Evolutionary conservation across 2,329 filamentous ascomycete genomes (phyloP).

Genomic region (Penicillium polonicum): DNA sequence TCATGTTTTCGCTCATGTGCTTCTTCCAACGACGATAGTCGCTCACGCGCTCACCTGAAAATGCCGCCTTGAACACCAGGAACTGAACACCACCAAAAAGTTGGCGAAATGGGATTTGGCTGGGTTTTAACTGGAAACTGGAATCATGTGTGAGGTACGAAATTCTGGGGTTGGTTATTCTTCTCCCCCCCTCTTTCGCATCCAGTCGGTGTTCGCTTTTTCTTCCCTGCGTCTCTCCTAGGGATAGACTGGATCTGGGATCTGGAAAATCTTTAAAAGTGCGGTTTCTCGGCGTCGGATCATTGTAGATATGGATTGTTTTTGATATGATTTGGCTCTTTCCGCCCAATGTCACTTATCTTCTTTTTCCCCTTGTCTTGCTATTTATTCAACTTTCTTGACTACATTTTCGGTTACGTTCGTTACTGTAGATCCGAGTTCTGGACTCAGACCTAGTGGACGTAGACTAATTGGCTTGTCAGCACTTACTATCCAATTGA

Average conservation of each 20-base stretch:
- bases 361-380: constrained; percentile 11
- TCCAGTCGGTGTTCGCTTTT: constrained; percentile 14
- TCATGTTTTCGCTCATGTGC: constrained; percentile 2
- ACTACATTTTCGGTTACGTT: background rate
- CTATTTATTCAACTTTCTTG: background rate
- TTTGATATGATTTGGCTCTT: constrained; percentile 21
- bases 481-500: background rate
- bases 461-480: background rate
- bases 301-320: constrained; percentile 28
- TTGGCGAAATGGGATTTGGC: background rate
- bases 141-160: background rate
- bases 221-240: background rate
- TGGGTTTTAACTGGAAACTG: background rate
- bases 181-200: constrained; percentile 7
- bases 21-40: background rate
- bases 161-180: background rate
- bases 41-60: background rate
- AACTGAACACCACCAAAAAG: background rate
- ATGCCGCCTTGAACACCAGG: background rate
- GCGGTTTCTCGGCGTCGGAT: constrained; percentile 25
- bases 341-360: constrained; percentile 17
- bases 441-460: background rate
- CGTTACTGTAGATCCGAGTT: constrained; percentile 2
- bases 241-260: constrained; percentile 8
- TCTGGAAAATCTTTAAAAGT: constrained; percentile 23